Conservation (phyloP, 768 basidiomycete genomes). For the Boletales sp. region DNA sequence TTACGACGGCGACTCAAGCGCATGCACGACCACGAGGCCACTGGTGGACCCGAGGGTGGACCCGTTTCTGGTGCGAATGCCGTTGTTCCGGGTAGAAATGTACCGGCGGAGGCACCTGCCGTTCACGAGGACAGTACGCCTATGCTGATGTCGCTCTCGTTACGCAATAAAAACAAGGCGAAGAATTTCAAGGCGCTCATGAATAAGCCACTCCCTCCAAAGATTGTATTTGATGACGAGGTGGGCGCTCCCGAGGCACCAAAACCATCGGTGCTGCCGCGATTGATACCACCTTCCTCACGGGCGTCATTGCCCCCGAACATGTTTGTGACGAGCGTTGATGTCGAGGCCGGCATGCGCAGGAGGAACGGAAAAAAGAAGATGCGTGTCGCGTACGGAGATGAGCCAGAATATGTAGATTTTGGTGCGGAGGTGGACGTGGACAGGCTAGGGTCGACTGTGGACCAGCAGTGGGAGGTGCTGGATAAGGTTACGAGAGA, state of each 20-base stretch:
- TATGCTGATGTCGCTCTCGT: slow-evolving; percentile 40
- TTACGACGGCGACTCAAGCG: slow-evolving; percentile 51
- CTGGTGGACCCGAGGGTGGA: slow-evolving; percentile 17
- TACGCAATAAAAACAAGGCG: slow-evolving; percentile 74
- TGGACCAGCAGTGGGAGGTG: slow-evolving; percentile 14
- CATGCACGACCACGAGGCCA: slow-evolving; percentile 24
- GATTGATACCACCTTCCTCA: slow-evolving; percentile 63
- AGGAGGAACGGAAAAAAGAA: slow-evolving; percentile 36
- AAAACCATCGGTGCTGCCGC: slow-evolving; percentile 20
- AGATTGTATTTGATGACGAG: slow-evolving; percentile 49
- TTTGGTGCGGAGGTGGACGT: slow-evolving; percentile 1
- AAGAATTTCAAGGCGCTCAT: slow-evolving; percentile 60
- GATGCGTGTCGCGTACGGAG: slow-evolving; percentile 34
- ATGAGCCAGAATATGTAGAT: slow-evolving; percentile 5
- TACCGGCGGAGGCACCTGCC: not conserved
- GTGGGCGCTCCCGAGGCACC: not conserved
- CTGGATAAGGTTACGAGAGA: slow-evolving; percentile 21
- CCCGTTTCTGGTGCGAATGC: slow-evolving; percentile 42
- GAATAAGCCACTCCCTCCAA: slow-evolving; percentile 38
- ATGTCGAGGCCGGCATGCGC: slow-evolving; percentile 51
- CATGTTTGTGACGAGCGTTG: slow-evolving; percentile 68
- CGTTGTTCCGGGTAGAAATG: slow-evolving; percentile 11
- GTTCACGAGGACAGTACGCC: slow-evolving; percentile 8
- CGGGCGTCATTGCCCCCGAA: slow-evolving; percentile 54
- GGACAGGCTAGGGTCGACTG: slow-evolving; percentile 9